phyloP scores from a whole-genome alignment of 169 alveolate genomes.

The Babesia bigemina region DNA sequence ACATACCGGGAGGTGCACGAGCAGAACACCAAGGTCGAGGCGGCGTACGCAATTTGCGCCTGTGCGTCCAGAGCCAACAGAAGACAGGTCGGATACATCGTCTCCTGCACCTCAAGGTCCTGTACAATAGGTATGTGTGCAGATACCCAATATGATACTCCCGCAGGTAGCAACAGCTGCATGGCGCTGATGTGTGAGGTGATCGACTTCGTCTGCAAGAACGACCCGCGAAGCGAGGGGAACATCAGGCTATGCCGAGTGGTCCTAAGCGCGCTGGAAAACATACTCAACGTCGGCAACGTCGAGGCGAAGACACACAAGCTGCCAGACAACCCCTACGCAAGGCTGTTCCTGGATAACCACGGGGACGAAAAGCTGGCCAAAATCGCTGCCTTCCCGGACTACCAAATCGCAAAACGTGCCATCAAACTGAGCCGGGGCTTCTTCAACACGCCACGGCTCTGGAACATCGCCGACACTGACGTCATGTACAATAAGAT shows the following conservation, averaged over 20 bases:
- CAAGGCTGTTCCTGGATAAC: slow-evolving; percentile 78
- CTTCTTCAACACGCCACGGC: slow-evolving; percentile 24
- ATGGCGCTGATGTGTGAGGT: slow-evolving; percentile 80
- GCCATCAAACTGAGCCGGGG: slow-evolving; percentile 19
- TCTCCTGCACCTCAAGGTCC: slow-evolving; percentile 80
- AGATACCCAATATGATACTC: slow-evolving; percentile 35
- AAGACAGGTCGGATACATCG: slow-evolving; percentile 82
- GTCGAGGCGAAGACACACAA: slow-evolving; percentile 75
- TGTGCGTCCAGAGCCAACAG: slow-evolving; percentile 81
- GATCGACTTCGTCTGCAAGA: slow-evolving; percentile 81
- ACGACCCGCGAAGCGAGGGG: slow-evolving; percentile 83
- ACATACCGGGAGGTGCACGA: slow-evolving; percentile 80
- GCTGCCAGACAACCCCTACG: slow-evolving; percentile 85
- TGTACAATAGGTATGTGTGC: slow-evolving; percentile 29
- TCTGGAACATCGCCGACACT: slow-evolving; percentile 4
- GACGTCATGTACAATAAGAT: background rate
- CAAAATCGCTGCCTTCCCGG: slow-evolving; percentile 48
- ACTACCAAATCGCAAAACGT: slow-evolving; percentile 53
- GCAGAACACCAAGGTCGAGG: slow-evolving; percentile 82
- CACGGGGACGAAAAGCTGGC: slow-evolving; percentile 53
- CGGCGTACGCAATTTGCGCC: slow-evolving; percentile 89
- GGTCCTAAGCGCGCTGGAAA: slow-evolving; percentile 81
- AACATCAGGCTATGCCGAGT: slow-evolving; percentile 83
- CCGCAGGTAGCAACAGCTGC: slow-evolving; percentile 57
- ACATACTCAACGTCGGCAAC: slow-evolving; percentile 80